These are phyloP conservation scores for Penicillium cosmopolitanum DNA, from an alignment of 495 filamentous ascomycete species.

Conservation along the genomic window DNA sequence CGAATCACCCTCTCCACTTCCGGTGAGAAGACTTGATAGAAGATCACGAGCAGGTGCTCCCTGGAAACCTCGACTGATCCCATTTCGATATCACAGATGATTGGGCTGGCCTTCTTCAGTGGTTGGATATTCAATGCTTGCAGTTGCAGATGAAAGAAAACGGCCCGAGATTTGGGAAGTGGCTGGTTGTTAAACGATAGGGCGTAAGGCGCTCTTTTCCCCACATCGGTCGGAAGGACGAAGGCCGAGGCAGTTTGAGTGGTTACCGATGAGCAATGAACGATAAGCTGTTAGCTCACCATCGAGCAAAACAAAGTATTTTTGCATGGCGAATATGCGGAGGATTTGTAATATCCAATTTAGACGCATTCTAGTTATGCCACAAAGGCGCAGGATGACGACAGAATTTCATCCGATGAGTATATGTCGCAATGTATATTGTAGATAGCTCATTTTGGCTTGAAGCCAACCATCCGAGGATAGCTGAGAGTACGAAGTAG, in stretches of 20 bases:
- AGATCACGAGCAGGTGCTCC: constrained; percentile 48
- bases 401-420: not conserved
- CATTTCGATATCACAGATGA: constrained; percentile 36
- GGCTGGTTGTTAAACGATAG: not conserved
- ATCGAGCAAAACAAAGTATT: not conserved
- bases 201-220: constrained; percentile 2
- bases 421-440: not conserved
- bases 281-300: too few species aligned
- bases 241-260: not conserved
- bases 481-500: not conserved
- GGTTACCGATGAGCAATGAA: not conserved
- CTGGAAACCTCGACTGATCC: constrained; percentile 25
- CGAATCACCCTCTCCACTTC: constrained; percentile 46
- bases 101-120: not conserved
- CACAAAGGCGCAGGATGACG: constrained; percentile 10
- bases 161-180: constrained; percentile 1
- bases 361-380: not conserved
- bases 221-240: not conserved
- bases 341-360: not conserved
- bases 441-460: not conserved
- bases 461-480: not conserved
- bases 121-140: not conserved
- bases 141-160: not conserved
- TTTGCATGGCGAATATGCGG: not conserved
- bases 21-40: constrained; percentile 41